Percentiles rank a stretch among this genome's conserved stretches.
Evolutionary conservation across 768 basidiomycete species (phyloP).

Genomic region (Termitomyces sp.): DNA sequence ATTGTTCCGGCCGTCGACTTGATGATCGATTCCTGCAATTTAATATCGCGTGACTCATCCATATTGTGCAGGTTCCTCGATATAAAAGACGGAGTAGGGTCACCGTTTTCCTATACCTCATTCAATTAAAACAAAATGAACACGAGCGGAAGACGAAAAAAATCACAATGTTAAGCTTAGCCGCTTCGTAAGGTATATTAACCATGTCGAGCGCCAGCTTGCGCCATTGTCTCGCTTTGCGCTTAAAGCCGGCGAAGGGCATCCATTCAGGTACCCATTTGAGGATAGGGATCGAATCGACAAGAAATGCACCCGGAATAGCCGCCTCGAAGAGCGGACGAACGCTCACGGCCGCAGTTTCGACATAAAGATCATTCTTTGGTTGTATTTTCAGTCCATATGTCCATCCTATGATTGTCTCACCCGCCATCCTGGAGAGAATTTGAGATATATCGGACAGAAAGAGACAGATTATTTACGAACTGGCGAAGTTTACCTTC

Average conservation of each 20-base stretch:
- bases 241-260: constrained; percentile 30
- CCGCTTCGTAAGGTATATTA: constrained; percentile 17
- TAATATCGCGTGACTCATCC: constrained; percentile 8
- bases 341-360: too few relatives aligned
- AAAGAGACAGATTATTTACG: too few relatives aligned
- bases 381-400: too few relatives aligned
- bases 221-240: constrained; percentile 22
- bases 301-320: too few relatives aligned
- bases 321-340: too few relatives aligned
- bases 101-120: constrained; percentile 12
- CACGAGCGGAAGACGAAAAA: too few relatives aligned
- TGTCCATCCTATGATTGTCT: too few relatives aligned
- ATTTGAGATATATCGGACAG: too few relatives aligned
- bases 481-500: too few relatives aligned
- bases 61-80: constrained; percentile 15
- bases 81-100: constrained; percentile 15
- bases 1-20: constrained; percentile 19
- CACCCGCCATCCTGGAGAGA: too few relatives aligned
- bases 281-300: too few relatives aligned
- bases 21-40: constrained; percentile 15
- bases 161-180: constrained; percentile 14
- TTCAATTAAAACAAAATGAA: neutral
- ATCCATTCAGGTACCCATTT: constrained; percentile 32
- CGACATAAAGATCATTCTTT: too few relatives aligned
- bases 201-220: constrained; percentile 14